phyloP scores from a whole-genome alignment of 805 yeast genomes.

The Hanseniaspora pseudoguilliermondii region DNA sequence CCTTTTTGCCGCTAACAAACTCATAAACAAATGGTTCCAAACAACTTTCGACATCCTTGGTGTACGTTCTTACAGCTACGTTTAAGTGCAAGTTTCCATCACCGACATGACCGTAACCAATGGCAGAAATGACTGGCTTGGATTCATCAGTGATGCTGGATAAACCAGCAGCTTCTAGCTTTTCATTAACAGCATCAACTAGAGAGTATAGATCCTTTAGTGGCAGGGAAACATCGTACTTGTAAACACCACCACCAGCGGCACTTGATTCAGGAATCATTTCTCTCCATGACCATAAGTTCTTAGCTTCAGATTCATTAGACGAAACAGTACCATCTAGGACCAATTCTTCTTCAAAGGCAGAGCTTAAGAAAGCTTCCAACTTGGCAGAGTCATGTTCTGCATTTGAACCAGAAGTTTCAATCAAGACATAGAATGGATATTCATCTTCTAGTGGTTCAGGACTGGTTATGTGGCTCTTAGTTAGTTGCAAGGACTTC shows the following conservation, averaged over 20 bases:
- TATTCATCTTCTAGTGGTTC: slow-evolving; percentile 76
- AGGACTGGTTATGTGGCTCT: slow-evolving; percentile 39
- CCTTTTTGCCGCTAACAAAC: slow-evolving; percentile 57
- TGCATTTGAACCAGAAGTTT: slow-evolving; percentile 88
- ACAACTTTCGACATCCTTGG: slow-evolving; percentile 60
- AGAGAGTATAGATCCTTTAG: slow-evolving; percentile 66
- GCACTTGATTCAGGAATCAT: slow-evolving; percentile 80
- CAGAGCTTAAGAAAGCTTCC: slow-evolving; percentile 67
- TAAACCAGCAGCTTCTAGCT: slow-evolving; percentile 43
- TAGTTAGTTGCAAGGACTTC: slow-evolving; percentile 52
- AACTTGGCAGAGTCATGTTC: slow-evolving; percentile 89
- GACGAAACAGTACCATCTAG: slow-evolving; percentile 94
- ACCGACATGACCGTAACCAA: slow-evolving; percentile 97
- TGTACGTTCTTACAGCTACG: slow-evolving; percentile 77
- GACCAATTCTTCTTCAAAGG: slow-evolving; percentile 73
- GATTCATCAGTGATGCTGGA: slow-evolving; percentile 46
- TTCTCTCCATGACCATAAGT: slow-evolving; percentile 94
- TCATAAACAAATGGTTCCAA: slow-evolving; percentile 94
- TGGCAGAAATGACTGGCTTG: slow-evolving; percentile 70
- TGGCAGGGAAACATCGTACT: slow-evolving; percentile 91
- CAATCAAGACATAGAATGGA: slow-evolving; percentile 84
- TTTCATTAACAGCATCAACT: slow-evolving; percentile 62
- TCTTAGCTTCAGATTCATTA: slow-evolving; percentile 74
- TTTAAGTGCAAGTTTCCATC: slow-evolving; percentile 94
- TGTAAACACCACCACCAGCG: slow-evolving; percentile 85